Percentiles rank a stretch among this genome's conserved stretches.
Conservation (phyloP, 2,329 filamentous ascomycete genomes). For the Fusarium penzigii region DNA sequence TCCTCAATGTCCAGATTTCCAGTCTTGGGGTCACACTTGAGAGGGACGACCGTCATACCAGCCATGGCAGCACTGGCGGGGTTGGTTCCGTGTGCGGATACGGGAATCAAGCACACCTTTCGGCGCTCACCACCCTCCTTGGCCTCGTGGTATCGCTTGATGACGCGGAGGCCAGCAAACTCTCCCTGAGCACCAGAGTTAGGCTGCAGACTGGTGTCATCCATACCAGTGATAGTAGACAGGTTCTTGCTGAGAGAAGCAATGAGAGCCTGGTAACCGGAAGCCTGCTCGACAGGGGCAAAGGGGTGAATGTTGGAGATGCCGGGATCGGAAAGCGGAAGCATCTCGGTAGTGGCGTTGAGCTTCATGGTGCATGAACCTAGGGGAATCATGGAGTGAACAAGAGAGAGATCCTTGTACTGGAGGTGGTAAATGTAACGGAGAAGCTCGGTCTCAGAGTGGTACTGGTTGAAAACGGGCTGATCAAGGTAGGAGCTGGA, state of each 20-base stretch:
- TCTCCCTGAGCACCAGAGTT: slow-evolving; percentile 97
- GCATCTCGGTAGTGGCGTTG: slow-evolving; percentile 92
- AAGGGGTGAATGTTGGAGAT: slow-evolving; percentile 77
- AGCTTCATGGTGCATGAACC: slow-evolving; percentile 99
- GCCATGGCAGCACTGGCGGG: slow-evolving; percentile 94
- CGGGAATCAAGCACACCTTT: slow-evolving; percentile 90
- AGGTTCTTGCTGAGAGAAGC: slow-evolving; percentile 73
- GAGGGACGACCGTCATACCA: slow-evolving; percentile 87
- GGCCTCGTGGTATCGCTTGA: slow-evolving; percentile 78
- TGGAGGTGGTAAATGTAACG: slow-evolving; percentile 92
- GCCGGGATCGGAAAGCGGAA: slow-evolving; percentile 56
- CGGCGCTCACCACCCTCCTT: slow-evolving; percentile 59
- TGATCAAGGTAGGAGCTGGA: slow-evolving; percentile 79
- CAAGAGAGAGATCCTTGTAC: slow-evolving; percentile 89
- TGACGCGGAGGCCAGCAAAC: slow-evolving; percentile 85
- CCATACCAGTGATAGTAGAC: slow-evolving; percentile 83
- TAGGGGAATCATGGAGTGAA: slow-evolving; percentile 96
- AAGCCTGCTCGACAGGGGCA: slow-evolving; percentile 62
- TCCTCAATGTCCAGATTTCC: slow-evolving; percentile 89
- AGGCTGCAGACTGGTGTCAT: slow-evolving; percentile 83
- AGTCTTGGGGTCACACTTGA: slow-evolving; percentile 86
- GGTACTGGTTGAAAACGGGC: slow-evolving; percentile 91
- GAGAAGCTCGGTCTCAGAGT: slow-evolving; percentile 91
- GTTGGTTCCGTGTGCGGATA: slow-evolving; percentile 95
- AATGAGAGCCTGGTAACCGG: slow-evolving; percentile 72